Evolutionary conservation across 2,329 filamentous ascomycete genomes (phyloP).

Genomic region (Cladorrhinum sp.): DNA sequence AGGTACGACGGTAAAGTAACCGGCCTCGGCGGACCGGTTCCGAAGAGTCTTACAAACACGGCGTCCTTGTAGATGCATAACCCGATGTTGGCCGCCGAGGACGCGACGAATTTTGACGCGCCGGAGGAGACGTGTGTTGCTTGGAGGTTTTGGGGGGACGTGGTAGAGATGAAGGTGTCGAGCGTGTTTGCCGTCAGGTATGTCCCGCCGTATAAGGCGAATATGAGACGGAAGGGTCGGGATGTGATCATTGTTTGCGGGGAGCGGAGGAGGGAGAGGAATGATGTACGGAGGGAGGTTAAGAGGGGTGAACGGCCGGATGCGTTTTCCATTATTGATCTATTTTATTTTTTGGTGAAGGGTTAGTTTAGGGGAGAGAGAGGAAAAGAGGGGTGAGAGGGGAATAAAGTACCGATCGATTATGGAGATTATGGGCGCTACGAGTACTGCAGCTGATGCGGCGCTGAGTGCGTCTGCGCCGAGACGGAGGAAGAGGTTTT

Average conservation of each 20-base stretch:
- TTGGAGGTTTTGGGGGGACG: constrained; percentile 45
- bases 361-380: background rate
- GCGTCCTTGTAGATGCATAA: constrained; percentile 89
- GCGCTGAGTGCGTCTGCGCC: constrained; percentile 68
- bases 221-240: constrained; percentile 66
- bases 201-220: constrained; percentile 78
- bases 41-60: constrained; percentile 79
- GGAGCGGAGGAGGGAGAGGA: constrained; percentile 53
- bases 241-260: constrained; percentile 62
- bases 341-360: constrained; percentile 36
- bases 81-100: constrained; percentile 76
- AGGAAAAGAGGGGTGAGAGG: background rate
- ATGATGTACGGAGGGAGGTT: constrained; percentile 57
- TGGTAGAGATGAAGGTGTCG: constrained; percentile 72
- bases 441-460: constrained; percentile 66
- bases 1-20: constrained; percentile 70
- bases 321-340: constrained; percentile 79
- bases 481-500: constrained; percentile 64
- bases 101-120: constrained; percentile 75
- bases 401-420: constrained; percentile 68
- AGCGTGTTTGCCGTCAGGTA: constrained; percentile 86
- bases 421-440: constrained; percentile 81
- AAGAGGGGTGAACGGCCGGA: constrained; percentile 62
- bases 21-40: constrained; percentile 52
- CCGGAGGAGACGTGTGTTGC: constrained; percentile 68